Conservation (phyloP, 345 rosid genomes). For the Rhodomyrtus tomentosa region DNA sequence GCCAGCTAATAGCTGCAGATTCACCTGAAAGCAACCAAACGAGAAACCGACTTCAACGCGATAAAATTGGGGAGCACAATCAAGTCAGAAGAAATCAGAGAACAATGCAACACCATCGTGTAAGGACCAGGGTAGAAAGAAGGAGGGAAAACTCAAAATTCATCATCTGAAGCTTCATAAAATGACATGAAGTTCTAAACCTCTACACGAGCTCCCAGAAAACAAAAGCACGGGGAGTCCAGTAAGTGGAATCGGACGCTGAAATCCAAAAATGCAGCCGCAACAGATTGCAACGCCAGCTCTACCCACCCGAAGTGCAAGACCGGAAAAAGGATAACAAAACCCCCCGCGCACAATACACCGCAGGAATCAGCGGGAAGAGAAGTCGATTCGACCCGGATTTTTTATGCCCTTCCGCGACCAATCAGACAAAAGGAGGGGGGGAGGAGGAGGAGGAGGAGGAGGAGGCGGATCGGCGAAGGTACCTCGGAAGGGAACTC, state of each 20-base stretch:
- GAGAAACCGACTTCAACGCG: not conserved
- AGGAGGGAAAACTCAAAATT: not conserved
- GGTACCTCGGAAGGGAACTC: constrained; percentile 92
- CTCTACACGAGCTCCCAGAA: not conserved
- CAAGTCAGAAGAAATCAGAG: not conserved
- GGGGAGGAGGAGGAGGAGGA: too few species aligned
- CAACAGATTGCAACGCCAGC: not conserved
- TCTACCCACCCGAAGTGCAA: not conserved
- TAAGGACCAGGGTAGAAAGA: not conserved
- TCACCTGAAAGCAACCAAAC: constrained; percentile 33
- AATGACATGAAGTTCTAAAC: not conserved
- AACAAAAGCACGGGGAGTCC: not conserved
- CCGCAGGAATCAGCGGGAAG: not conserved
- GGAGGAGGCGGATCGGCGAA: not conserved
- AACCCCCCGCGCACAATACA: not conserved
- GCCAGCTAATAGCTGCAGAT: constrained; percentile 75
- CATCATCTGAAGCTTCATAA: not conserved
- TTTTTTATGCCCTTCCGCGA: not conserved
- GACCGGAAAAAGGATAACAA: too few species aligned
- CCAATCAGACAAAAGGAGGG: not conserved
- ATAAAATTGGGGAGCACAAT: not conserved
- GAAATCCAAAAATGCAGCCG: not conserved
- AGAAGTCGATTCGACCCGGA: not conserved
- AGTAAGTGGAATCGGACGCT: not conserved
- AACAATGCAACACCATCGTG: not conserved